Evolutionary conservation across 2,329 filamentous ascomycete species (phyloP), one percentile per base, ranked within the genome.

Genomic region (Trichoderma asperellum): DNA sequence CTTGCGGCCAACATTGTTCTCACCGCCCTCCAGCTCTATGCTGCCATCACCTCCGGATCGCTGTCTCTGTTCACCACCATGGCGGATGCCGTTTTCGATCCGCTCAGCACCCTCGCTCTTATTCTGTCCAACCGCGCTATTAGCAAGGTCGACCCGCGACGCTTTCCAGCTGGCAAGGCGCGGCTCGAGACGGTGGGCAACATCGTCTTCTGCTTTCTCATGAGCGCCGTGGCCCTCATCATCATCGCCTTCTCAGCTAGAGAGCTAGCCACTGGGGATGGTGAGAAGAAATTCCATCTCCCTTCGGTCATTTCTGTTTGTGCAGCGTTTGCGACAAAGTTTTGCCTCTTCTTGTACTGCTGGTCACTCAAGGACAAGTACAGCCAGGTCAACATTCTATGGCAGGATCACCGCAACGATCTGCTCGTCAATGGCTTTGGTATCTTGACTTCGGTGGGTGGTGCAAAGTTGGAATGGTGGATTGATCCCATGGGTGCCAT

Each of bases 331-430:
- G 81, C 79, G 35, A 97, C 94, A 27, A 98, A 99, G 78, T 83
- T 98, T 18, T 76, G 75, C 5, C 85, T 98, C 0, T 98, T 97
- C 79, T 75, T 96, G 32, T 98, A 97, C 83, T 98, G 96, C 82
- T 98, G 91, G 89, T 89, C 92, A 5, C 81, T 98, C 75, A 91
- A 95, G 73, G 91, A 97, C 82, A 92, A 93, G 75, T 97, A 98
- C 83, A 93, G 89, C 71, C 94, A 97, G 79, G 89, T 97, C 72
- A 88, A 92, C 69, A 97, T 97, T 77, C 84, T 98, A 16, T 97
- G 94, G 94, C 92, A 97, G 79, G 95, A 98, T 77, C 96, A 99
- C 82, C 91, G 96, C 71, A 99, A 99, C 77, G 96, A 99, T 77
- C 85, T 99, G n/a, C 85, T 97, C 75, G 93, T 99, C 86, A 99